These are phyloP conservation scores for Saccharomycopsis synnaedendra DNA, from an alignment of 805 yeast species.

Conservation along the genomic window DNA sequence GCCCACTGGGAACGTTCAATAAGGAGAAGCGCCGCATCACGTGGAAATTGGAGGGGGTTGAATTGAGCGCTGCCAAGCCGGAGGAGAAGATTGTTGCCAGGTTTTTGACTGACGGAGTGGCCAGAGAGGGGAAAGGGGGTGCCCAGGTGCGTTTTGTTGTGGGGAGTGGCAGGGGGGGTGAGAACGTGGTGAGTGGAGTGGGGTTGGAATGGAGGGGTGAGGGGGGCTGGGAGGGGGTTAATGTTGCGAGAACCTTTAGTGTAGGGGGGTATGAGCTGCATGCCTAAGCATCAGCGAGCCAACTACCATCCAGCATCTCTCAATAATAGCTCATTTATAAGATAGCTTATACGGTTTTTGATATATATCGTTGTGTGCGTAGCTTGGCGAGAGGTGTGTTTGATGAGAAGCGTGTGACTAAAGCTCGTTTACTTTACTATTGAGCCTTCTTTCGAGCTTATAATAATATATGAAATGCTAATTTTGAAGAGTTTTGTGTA, in stretches of 20 bases:
- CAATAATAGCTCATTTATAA: no score
- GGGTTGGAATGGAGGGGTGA: constrained; percentile 24
- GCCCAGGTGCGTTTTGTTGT: constrained; percentile 57
- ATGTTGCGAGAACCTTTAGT: constrained; percentile 10
- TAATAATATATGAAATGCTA: no score
- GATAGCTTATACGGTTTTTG: no score
- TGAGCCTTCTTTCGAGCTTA: no score
- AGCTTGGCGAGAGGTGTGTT: no score
- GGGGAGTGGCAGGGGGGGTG: constrained; percentile 31
- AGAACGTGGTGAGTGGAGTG: constrained; percentile 31
- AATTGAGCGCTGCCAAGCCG: constrained; percentile 23
- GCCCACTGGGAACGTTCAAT: constrained; percentile 87
- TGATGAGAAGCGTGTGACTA: no score
- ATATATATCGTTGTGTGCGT: no score
- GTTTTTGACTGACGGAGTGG: constrained; percentile 64
- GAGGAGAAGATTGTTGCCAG: constrained; percentile 78
- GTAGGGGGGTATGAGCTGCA: constrained; percentile 10
- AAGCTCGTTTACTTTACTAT: no score
- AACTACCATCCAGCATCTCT: no score
- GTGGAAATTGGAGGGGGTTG: constrained; percentile 53
- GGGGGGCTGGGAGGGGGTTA: constrained; percentile 11
- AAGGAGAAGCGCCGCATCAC: constrained; percentile 77
- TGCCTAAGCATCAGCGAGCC: not conserved
- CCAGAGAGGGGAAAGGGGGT: constrained; percentile 64
- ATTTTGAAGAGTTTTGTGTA: no score